Base-by-base conservation (phyloP, 1,139 yeast species). In the Blastobotrys malaysiensis region DNA sequence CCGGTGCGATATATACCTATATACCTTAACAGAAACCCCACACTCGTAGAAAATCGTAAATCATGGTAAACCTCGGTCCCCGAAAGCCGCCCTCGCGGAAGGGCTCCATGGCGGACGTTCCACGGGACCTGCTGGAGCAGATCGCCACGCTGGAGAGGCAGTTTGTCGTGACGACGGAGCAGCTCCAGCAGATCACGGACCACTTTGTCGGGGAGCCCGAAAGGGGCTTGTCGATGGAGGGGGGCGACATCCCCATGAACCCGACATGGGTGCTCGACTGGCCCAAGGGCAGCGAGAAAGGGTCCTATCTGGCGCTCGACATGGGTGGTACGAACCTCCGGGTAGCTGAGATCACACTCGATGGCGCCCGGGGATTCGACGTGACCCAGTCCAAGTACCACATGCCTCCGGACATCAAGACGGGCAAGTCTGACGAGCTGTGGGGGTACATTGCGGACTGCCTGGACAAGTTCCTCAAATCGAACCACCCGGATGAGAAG, bases 291-390 rank as follows among this genome's bases (percentile, higher is more conserved):
- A 74, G 82, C 62, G 99, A 93, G 73, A 79, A 78, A 48, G 99
- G 99, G 61, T 84, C 88, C 62, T 93, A 81, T 72, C 75, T 93
- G 69, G 97, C 98, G 52, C 86, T 93, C 59, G 99, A 93, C 72
- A 81, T 93, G 74, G 97, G 97, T 69, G 97, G 97, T 61, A 90
- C 97, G 61, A 90, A 90, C 75, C 78, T 90, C 71, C 82, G 97
- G 71, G 96, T 89, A 54, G 96, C 91, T 52, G 79, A 86, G 68
- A 95, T 90, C 64, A 83, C 82, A 59, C 78, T 90, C 64, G 83
- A 82, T 53, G 97, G 97, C 59, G 78, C 84, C 70, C 78, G 85
- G 58, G 81, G 86, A 64, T 90, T 89, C 65, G 91, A 86, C 68
- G 84, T 89, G 57, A 80, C 86, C 43, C 96, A 89, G 73, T 82